phyloP scores from a whole-genome alignment of 768 basidiomycete genomes.

The Lactifluus echinatus region DNA sequence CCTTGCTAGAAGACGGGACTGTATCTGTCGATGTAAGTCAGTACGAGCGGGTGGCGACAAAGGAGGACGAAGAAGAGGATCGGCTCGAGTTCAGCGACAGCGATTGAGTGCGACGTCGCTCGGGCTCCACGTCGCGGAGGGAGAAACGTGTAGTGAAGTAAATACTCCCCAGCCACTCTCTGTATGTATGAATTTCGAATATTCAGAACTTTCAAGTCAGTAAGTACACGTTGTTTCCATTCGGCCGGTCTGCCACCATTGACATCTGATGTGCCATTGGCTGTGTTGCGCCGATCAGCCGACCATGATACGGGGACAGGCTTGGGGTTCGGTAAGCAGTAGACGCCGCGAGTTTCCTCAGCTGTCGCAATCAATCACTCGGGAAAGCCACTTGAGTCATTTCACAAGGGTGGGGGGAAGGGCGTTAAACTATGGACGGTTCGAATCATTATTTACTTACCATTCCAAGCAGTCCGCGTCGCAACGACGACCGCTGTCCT shows the following conservation, averaged over 20 bases:
- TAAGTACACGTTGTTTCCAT: conserved; percentile 14
- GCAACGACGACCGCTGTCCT: conserved; percentile 49
- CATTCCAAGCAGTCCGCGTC: conserved; percentile 50
- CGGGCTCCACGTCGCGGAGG: not conserved
- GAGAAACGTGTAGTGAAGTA: conserved; percentile 10
- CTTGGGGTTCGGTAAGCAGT: conserved; percentile 22
- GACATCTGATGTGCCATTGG: conserved; percentile 47
- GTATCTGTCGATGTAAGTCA: conserved; percentile 85
- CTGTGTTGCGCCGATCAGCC: conserved; percentile 37
- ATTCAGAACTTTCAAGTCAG: conserved; percentile 2
- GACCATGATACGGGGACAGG: conserved; percentile 36
- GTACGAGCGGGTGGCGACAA: conserved; percentile 58
- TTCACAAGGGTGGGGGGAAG: conserved; percentile 25
- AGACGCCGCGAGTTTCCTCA: conserved; percentile 29
- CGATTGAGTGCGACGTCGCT: conserved; percentile 40
- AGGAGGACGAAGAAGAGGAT: conserved; percentile 58
- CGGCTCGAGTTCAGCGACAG: conserved; percentile 77
- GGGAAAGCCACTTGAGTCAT: conserved; percentile 65
- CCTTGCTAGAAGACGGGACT: conserved; percentile 73
- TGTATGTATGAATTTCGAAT: conserved; percentile 6
- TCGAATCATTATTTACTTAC: conserved; percentile 85
- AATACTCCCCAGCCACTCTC: conserved; percentile 2
- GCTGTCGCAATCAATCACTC: conserved; percentile 60
- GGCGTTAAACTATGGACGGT: conserved; percentile 22
- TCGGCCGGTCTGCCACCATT: conserved; percentile 36